Percentiles rank a stretch among this genome's conserved stretches.
Conservation (phyloP, 2,329 filamentous ascomycete species). For the Grosmannia clavigera region DNA sequence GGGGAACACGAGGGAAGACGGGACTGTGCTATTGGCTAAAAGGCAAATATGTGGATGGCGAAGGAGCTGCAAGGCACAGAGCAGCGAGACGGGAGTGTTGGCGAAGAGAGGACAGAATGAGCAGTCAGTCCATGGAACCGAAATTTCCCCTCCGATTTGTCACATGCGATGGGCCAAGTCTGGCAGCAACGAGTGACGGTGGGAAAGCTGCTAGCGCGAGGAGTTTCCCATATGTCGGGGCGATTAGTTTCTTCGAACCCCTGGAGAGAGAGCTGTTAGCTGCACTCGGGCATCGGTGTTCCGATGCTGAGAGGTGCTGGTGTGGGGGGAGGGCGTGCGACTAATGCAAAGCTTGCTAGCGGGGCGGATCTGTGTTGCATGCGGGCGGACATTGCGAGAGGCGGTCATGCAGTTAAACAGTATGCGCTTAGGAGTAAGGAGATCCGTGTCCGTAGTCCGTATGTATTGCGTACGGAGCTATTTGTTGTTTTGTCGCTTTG, state of each 20-base stretch:
- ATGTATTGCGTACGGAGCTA: no score
- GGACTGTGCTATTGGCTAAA: background rate
- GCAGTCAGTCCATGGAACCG: background rate
- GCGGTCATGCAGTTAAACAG: background rate
- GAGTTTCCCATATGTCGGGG: background rate
- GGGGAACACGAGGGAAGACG: background rate
- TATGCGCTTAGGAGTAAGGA: background rate
- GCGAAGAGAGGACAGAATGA: background rate
- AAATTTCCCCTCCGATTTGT: conserved; percentile 10
- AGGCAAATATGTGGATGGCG: background rate
- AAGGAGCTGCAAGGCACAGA: background rate
- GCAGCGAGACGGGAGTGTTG: background rate
- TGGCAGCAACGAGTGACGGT: background rate
- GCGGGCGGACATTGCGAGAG: background rate
- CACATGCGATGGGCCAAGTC: background rate
- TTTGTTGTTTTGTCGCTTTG: background rate
- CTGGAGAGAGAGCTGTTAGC: background rate
- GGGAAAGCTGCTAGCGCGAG: background rate
- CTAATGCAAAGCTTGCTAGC: background rate
- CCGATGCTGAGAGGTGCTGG: background rate
- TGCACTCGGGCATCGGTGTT: background rate
- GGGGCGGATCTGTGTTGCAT: background rate
- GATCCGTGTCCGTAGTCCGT: no score
- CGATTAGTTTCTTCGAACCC: background rate
- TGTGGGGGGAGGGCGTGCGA: background rate